Evolutionary conservation across 352 stramenopile genomes (phyloP).

Genomic region (Pythium utonaiense): DNA sequence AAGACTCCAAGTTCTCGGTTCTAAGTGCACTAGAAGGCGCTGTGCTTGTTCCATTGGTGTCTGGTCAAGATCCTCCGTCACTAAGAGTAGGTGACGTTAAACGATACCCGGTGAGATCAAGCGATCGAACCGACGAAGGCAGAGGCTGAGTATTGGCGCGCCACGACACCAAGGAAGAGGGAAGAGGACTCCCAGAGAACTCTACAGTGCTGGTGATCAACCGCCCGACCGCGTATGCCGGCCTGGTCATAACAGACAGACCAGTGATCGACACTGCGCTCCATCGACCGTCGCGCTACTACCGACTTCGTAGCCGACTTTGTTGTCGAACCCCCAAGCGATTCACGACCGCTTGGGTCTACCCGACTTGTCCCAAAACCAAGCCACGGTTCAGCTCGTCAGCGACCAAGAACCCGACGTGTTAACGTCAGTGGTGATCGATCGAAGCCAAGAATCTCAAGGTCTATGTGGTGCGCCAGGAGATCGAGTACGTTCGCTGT

Average conservation of each 20-base stretch:
- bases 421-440: constrained; percentile 1
- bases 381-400: neutral
- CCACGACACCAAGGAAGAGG: neutral
- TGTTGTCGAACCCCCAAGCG: neutral
- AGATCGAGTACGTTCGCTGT: constrained; percentile 4
- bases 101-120: neutral
- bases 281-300: neutral
- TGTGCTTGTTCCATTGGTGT: neutral
- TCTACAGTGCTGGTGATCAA: neutral
- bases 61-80: constrained; percentile 4
- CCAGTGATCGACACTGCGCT: neutral
- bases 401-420: neutral
- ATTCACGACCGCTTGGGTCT: neutral
- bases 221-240: neutral
- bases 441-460: constrained; percentile 8
- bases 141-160: neutral
- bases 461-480: neutral
- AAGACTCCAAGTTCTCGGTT: neutral
- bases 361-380: neutral
- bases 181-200: neutral
- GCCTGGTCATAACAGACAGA: neutral
- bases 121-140: constrained; percentile 3
- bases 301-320: neutral
- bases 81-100: constrained; percentile 15
- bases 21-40: neutral